Conservation (phyloP, 371 early-diverging fungal genomes). For the Apophysomyces sp. region DNA sequence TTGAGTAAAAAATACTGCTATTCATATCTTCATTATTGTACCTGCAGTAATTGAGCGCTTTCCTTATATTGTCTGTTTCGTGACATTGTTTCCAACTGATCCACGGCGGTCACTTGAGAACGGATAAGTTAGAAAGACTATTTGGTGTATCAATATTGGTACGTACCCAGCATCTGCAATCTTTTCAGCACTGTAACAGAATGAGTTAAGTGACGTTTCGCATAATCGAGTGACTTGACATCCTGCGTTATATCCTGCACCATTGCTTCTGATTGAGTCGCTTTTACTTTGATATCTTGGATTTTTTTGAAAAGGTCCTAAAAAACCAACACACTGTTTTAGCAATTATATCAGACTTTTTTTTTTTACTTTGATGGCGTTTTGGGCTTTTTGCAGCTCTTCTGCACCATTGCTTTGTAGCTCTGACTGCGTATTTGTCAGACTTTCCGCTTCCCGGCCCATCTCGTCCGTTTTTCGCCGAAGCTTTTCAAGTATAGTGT, state of each 20-base stretch:
- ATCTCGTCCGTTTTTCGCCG: slow-evolving; percentile 56
- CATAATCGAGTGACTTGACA: slow-evolving; percentile 90
- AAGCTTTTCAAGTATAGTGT: slow-evolving; percentile 64
- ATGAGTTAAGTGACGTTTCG: slow-evolving; percentile 85
- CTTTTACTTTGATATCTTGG: slow-evolving; percentile 81
- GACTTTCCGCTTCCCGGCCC: slow-evolving; percentile 63
- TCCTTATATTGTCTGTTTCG: slow-evolving; percentile 73
- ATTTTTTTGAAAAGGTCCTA: slow-evolving; percentile 79
- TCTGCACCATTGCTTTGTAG: slow-evolving; percentile 52
- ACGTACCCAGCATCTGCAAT: slow-evolving; percentile 82
- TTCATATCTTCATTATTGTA: slow-evolving; percentile 13
- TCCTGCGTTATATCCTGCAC: slow-evolving; percentile 95
- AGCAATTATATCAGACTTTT: not conserved
- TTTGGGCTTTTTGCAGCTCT: slow-evolving; percentile 62
- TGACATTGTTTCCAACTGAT: slow-evolving; percentile 71
- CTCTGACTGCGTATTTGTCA: slow-evolving; percentile 72
- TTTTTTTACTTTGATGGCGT: slow-evolving; percentile 62
- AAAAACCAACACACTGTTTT: not conserved
- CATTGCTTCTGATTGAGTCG: slow-evolving; percentile 81
- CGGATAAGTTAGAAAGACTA: not conserved
- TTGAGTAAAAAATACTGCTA: not conserved
- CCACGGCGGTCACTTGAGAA: slow-evolving; percentile 68
- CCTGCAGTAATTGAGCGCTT: slow-evolving; percentile 77
- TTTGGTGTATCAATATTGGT: not conserved
- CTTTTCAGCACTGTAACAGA: slow-evolving; percentile 83